Percentiles rank a stretch among this genome's conserved stretches.
These are phyloP conservation scores for Blastomyces parvus DNA, from an alignment of 2,329 filamentous ascomycete genomes.

Conservation along the genomic window DNA sequence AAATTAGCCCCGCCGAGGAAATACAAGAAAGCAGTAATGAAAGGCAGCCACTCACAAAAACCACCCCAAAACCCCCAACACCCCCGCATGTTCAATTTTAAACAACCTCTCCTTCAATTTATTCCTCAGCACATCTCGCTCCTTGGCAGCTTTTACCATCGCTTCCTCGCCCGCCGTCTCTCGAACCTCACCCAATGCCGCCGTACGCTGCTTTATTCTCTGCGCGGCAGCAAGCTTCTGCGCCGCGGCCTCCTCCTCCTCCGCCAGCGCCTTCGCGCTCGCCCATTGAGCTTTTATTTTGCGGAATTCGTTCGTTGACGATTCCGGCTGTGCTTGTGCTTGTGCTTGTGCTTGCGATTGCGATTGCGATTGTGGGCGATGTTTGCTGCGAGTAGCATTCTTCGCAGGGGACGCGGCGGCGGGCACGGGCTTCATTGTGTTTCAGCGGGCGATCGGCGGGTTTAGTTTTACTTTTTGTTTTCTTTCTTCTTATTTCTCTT, in stretches of 20 bases:
- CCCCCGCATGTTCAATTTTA: conserved; percentile 29
- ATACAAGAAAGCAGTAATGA: neutral
- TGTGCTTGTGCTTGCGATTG: neutral
- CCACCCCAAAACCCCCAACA: conserved; percentile 33
- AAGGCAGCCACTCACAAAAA: conserved; percentile 29
- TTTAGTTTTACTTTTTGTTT: neutral
- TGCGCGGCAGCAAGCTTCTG: conserved; percentile 10
- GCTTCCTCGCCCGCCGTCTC: conserved; percentile 14
- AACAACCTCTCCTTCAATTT: conserved; percentile 30
- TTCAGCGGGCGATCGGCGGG: neutral
- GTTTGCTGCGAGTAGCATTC: conserved; percentile 4
- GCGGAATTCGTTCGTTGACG: conserved; percentile 13
- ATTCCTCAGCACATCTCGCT: conserved; percentile 23
- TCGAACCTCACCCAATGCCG: neutral
- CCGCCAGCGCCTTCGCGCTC: conserved; percentile 16
- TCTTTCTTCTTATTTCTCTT: too few species aligned
- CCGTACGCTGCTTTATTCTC: neutral
- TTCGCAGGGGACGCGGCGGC: neutral
- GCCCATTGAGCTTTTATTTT: conserved; percentile 19
- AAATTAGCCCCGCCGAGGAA: neutral
- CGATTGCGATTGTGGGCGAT: neutral
- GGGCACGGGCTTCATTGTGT: neutral
- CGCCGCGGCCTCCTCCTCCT: conserved; percentile 16
- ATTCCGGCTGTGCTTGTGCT: neutral
- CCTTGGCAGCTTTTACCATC: conserved; percentile 19